Base-by-base conservation (phyloP, 257 asterid genomes). In the Scutellaria barbata region DNA sequence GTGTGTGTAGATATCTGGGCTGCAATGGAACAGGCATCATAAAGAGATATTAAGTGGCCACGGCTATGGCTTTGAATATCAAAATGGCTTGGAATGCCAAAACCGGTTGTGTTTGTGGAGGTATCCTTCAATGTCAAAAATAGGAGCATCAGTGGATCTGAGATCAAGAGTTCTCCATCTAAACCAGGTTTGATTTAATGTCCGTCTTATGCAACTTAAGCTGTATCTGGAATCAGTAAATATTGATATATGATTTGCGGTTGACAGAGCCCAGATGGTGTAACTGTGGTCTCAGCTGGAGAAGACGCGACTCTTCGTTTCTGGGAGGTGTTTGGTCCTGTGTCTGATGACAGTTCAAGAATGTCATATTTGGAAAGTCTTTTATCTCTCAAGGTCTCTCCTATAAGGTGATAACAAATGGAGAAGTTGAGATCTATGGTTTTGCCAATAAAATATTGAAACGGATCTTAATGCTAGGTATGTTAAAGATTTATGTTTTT, bases 321-420 rank as follows among this genome's bases (percentile, higher is more conserved):
- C 64, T 87, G 98, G 95, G 89, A 92, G 16, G 87, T 81, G 17
- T 92, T 92, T 80, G 95, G 94, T n/a, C 95, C 91, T 14, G 81
- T 84, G 8, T 17, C 63, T 39, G 64, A 75, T 20, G 67, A 33
- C 61, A 66, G 53, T 56, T 68, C 82, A 30, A 82, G 77, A 62
- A 59, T 41, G 75, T 84, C 96, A 5, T 70, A 82, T 75, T 76
- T 92, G 84, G 90, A 88, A 17, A 69, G 87, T 59, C 82, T 86
- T 54, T 76, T 89, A 73, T 86, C 96, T 70, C 75, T 85, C 62
- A 86, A 85, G 73, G 51, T 84, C 20, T 82, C 81, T 39, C 89
- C 89, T 4, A 71, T 92, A 20, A 77, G 98, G 76, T 90, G 86
- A 83, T 13, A n/a, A 42, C 14, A 5, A 8, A 5, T 18, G 11